These are phyloP conservation scores for Lentinula edodes DNA, from an alignment of 768 basidiomycete species.

Conservation along the genomic window DNA sequence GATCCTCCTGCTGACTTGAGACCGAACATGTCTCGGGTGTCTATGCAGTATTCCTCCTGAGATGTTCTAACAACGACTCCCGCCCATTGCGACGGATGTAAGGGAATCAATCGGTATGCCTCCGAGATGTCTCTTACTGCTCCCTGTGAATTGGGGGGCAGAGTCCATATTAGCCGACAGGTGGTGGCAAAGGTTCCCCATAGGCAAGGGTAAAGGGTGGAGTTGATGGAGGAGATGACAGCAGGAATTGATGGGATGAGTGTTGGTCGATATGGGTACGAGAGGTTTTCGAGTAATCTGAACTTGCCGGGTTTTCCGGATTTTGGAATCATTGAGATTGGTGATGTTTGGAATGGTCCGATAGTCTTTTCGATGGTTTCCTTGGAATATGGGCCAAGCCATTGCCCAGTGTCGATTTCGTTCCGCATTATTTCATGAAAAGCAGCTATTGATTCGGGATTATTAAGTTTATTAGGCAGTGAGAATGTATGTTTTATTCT, in stretches of 20 bases:
- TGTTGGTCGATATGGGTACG: constrained; percentile 16
- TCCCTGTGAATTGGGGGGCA: constrained; percentile 25
- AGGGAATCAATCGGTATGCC: constrained; percentile 25
- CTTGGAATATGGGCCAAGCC: constrained; percentile 25
- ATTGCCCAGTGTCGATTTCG: constrained; percentile 20
- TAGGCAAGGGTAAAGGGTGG: constrained; percentile 21
- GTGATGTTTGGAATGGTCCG: constrained; percentile 34
- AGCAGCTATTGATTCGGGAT: not conserved
- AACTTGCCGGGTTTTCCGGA: constrained; percentile 24
- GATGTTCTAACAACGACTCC: constrained; percentile 15
- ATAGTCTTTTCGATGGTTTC: constrained; percentile 20
- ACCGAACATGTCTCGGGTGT: constrained; percentile 24
- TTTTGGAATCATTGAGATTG: constrained; percentile 31
- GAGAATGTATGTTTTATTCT: not conserved
- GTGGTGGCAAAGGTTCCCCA: constrained; percentile 16
- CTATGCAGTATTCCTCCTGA: constrained; percentile 11
- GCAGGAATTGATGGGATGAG: not conserved
- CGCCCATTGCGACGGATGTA: constrained; percentile 23
- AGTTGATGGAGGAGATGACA: constrained; percentile 1
- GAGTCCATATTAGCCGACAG: constrained; percentile 15
- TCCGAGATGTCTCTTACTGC: constrained; percentile 25
- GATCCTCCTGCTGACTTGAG: constrained; percentile 14
- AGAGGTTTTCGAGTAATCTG: constrained; percentile 33
- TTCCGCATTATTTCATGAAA: constrained; percentile 15
- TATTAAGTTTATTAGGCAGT: not conserved